These are phyloP conservation scores for Aspergillus ellipticus DNA, from an alignment of 495 filamentous ascomycete species.

Conservation along the genomic window DNA sequence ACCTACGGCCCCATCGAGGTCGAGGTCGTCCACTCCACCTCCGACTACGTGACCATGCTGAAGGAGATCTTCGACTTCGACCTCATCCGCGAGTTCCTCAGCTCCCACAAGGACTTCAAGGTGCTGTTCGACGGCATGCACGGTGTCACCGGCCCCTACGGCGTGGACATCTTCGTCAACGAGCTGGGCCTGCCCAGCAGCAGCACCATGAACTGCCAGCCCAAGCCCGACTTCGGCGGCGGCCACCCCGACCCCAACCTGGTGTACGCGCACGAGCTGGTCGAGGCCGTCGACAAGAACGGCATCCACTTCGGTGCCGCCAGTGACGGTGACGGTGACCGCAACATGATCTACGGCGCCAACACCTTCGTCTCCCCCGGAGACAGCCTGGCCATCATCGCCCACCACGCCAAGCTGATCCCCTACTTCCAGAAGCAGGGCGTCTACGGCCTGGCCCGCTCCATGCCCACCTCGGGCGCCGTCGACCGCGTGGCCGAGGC, in stretches of 20 bases:
- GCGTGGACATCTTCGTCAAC: slow-evolving; percentile 87
- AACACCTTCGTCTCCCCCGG: slow-evolving; percentile 95
- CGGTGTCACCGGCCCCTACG: slow-evolving; percentile 95
- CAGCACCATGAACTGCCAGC: slow-evolving; percentile 90
- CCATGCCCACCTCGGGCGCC: slow-evolving; percentile 94
- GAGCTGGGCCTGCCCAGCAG: slow-evolving; percentile 75
- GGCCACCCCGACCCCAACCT: slow-evolving; percentile 98
- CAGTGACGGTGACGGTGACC: slow-evolving; percentile 94
- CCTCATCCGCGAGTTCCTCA: slow-evolving; percentile 89
- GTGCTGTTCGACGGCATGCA: slow-evolving; percentile 91
- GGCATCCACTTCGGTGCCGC: slow-evolving; percentile 93
- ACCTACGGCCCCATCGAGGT: slow-evolving; percentile 84
- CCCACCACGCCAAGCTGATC: slow-evolving; percentile 88
- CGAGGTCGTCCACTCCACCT: slow-evolving; percentile 87
- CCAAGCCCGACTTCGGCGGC: slow-evolving; percentile 90
- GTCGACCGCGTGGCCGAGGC: slow-evolving; percentile 93
- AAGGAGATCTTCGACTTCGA: slow-evolving; percentile 98
- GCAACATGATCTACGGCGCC: slow-evolving; percentile 99
- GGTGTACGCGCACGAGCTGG: slow-evolving; percentile 94
- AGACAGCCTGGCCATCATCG: slow-evolving; percentile 95
- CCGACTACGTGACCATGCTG: slow-evolving; percentile 91
- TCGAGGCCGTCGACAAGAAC: slow-evolving; percentile 88
- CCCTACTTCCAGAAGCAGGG: slow-evolving; percentile 98
- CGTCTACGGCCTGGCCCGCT: slow-evolving; percentile 88
- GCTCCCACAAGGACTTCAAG: slow-evolving; percentile 84